phyloP scores from a whole-genome alignment of 176 grass and related monocot genomes.

The Juncus inflexus region DNA sequence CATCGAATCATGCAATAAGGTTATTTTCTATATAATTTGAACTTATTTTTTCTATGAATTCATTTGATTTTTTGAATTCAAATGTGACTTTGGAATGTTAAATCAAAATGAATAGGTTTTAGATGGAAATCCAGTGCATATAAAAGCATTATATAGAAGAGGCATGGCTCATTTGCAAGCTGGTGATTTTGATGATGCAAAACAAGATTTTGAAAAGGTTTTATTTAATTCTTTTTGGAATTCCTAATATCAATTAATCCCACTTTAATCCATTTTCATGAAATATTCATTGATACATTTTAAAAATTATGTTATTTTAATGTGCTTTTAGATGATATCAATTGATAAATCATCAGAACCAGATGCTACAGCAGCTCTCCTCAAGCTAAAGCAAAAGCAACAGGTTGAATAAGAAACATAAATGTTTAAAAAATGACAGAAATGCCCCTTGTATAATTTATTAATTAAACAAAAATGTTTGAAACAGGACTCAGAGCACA shows the following conservation, averaged over 20 bases:
- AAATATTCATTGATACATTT: constrained; percentile 9
- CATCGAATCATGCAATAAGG: constrained; percentile 94
- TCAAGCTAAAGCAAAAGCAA: constrained; percentile 74
- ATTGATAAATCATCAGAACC: constrained; percentile 70
- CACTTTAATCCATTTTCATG: constrained; percentile 1
- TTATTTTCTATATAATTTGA: constrained; percentile 12
- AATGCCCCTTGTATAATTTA: too few species aligned
- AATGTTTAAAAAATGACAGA: not conserved
- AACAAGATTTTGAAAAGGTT: constrained; percentile 90
- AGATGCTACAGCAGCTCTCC: constrained; percentile 69
- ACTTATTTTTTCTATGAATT: constrained; percentile 7
- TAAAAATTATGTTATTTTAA: constrained; percentile 10
- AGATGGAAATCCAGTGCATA: constrained; percentile 73
- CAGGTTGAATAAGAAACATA: constrained; percentile 43
- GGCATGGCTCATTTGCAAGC: constrained; percentile 72
- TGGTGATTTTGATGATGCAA: constrained; percentile 89
- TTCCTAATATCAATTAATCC: not conserved
- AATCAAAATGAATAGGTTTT: constrained; percentile 42
- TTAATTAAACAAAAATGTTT: not conserved
- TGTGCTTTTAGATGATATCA: constrained; percentile 53
- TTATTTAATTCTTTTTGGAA: constrained; percentile 11
- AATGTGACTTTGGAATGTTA: not conserved
- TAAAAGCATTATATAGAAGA: constrained; percentile 83
- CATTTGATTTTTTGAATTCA: not conserved
- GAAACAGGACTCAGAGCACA: constrained; percentile 71